phyloP scores from a whole-genome alignment of 2,329 filamentous ascomycete species.

The Penicillium rolfsii region DNA sequence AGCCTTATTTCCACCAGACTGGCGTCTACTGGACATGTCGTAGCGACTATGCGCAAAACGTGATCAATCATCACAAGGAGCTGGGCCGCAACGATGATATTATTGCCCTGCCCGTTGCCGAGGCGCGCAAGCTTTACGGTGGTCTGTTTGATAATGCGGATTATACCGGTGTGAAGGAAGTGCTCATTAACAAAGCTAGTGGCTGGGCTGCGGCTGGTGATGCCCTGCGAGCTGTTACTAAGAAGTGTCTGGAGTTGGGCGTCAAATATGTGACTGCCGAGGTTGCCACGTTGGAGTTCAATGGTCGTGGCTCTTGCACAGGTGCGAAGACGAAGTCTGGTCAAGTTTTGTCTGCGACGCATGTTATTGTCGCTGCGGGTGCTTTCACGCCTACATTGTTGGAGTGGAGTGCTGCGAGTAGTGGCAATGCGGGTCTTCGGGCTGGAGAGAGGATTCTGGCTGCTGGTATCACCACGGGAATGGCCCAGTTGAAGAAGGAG shows the following conservation, averaged over 20 bases:
- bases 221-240: slow-evolving; percentile 58
- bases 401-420: slow-evolving; percentile 52
- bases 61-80: slow-evolving; percentile 56
- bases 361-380: slow-evolving; percentile 36
- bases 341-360: slow-evolving; percentile 31
- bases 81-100: slow-evolving; percentile 53
- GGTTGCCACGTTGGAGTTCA: slow-evolving; percentile 49
- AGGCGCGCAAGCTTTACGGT: slow-evolving; percentile 59
- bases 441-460: slow-evolving; percentile 56
- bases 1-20: slow-evolving; percentile 54
- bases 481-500: slow-evolving; percentile 50
- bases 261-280: slow-evolving; percentile 60
- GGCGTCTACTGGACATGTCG: slow-evolving; percentile 56
- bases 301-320: slow-evolving; percentile 47
- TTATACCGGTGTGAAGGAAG: slow-evolving; percentile 61
- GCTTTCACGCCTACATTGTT: slow-evolving; percentile 41
- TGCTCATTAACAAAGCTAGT: slow-evolving; percentile 61
- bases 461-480: slow-evolving; percentile 51
- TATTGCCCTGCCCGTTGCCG: slow-evolving; percentile 53
- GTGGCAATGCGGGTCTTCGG: slow-evolving; percentile 47
- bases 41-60: slow-evolving; percentile 52
- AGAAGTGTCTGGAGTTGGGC: slow-evolving; percentile 56
- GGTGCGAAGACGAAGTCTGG: slow-evolving; percentile 34
- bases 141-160: slow-evolving; percentile 65
- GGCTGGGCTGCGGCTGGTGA: slow-evolving; percentile 68